Base-by-base conservation (phyloP, 2,329 filamentous ascomycete genomes). In the Ophiognomonia clavigignenti-juglandacearum region DNA sequence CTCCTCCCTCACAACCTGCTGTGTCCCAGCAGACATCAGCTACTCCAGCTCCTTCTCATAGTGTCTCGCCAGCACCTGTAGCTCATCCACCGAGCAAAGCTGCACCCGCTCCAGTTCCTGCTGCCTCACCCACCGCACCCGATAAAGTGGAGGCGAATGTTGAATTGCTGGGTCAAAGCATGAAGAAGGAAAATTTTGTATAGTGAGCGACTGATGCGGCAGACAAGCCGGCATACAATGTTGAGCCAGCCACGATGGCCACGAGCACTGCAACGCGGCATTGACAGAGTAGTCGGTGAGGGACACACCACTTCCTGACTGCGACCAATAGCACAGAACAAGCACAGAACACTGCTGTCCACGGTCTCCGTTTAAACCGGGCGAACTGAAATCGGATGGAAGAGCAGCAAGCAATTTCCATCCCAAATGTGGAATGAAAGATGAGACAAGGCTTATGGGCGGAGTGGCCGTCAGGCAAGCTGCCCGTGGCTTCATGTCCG, bases 81-180 rank as follows among this genome's bases (percentile, higher is more conserved):
- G 6, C 24, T 10, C 24, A 6, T 26, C 24, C 10, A 26, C 8
- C 14, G n/a, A 35, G 19, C 14, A 16, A 4, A 18, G 10, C 16
- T 10, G 32, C 43, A 39, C 36, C 52, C 54, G 35, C 45, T 35
- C 20, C 32, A 52, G n/a, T 37, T 14, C 35, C 42, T 37, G n/a
- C 26, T n/a, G 20, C n/a, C 6, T 11, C 35, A 31, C 10, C 32
- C 14, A 37, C 35, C n/a, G 16, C 22, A 4, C 45, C 43, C 9
- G 39, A 18, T 13, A 32, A 44, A 23, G 32, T 23, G 16, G 31
- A 10, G n/a, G 46, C 22, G 3, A 42, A 48, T 8, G 41, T 48
- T 19, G 38, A 48, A 10, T 20, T 42, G 6, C 9, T 48, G 7
- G 47, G 39, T 8, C 44, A 48, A 5, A 42, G 44, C 22, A 20